A percentile compares a stretch with the other conserved stretches of the same genome.
phyloP scores from a whole-genome alignment of 805 yeast genomes.

The Lipomyces oligophaga region DNA sequence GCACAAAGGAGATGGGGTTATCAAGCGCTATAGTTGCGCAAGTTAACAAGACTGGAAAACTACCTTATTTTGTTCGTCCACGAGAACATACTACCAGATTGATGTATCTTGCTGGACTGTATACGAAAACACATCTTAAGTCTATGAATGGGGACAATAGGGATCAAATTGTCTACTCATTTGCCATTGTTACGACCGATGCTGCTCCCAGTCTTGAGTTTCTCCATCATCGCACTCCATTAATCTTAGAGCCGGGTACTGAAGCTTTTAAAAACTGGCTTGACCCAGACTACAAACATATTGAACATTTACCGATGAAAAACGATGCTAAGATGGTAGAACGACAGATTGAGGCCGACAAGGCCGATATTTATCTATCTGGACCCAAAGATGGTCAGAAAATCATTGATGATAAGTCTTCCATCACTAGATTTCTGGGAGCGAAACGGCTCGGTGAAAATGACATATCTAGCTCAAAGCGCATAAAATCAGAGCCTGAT shows the following conservation, averaged over 20 bases:
- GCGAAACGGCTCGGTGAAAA: not conserved
- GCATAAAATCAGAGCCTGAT: not conserved
- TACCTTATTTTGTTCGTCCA: conserved; percentile 65
- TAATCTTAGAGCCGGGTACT: conserved; percentile 53
- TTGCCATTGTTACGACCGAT: conserved; percentile 59
- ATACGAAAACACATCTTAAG: conserved; percentile 31
- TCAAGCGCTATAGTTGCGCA: conserved; percentile 26
- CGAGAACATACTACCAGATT: conserved; percentile 48
- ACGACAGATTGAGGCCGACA: conserved; percentile 1
- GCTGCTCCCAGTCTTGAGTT: conserved; percentile 60
- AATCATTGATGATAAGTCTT: not conserved
- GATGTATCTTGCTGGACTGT: conserved; percentile 65
- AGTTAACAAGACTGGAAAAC: conserved; percentile 29
- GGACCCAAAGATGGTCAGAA: conserved; percentile 17
- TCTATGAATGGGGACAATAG: conserved; percentile 32
- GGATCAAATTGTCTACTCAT: conserved; percentile 13
- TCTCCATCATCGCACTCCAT: conserved; percentile 79
- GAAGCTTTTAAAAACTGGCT: conserved; percentile 66
- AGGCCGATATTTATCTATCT: conserved; percentile 22
- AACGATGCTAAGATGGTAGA: conserved; percentile 29
- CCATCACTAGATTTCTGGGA: not conserved
- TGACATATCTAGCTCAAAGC: not conserved
- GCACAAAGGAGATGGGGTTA: too few relatives aligned
- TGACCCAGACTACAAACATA: conserved; percentile 44
- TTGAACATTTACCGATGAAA: conserved; percentile 47